Conservation (phyloP, 1,284 basidiomycete species). For the Pholiota adiposa region DNA sequence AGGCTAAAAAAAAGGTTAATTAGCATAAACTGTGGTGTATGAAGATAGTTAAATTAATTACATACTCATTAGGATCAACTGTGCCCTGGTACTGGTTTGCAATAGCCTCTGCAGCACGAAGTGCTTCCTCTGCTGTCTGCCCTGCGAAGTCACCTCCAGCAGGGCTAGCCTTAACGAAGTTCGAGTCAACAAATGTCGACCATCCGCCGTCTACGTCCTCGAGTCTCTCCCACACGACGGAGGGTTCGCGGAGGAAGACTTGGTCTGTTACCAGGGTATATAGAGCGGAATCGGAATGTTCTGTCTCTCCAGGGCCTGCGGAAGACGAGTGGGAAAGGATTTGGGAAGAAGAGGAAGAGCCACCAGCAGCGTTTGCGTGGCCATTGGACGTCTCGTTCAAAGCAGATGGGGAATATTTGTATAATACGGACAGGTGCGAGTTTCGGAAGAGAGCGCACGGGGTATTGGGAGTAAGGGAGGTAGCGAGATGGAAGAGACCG, state of each 20-base stretch:
- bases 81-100: constrained; percentile 30
- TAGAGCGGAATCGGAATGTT: constrained; percentile 49
- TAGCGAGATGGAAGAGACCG: constrained; percentile 73
- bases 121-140: constrained; percentile 64
- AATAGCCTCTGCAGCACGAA: constrained; percentile 47
- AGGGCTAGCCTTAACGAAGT: constrained; percentile 66
- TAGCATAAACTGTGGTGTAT: not conserved
- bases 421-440: constrained; percentile 87
- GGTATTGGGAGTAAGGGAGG: constrained; percentile 54
- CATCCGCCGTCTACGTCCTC: constrained; percentile 84
- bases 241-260: constrained; percentile 75
- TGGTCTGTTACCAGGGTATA: constrained; percentile 87
- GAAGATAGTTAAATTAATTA: constrained; percentile 8
- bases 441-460: constrained; percentile 86
- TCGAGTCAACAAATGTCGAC: constrained; percentile 76
- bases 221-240: constrained; percentile 87
- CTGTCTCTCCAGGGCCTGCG: not conserved
- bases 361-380: not conserved
- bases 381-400: not conserved
- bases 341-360: constrained; percentile 1
- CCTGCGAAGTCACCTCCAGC: constrained; percentile 83
- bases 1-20: constrained; percentile 41
- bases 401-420: constrained; percentile 49
- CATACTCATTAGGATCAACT: constrained; percentile 48
- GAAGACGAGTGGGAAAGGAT: not conserved